Percentiles rank a stretch among this genome's conserved stretches.
phyloP scores from a whole-genome alignment of 192 early-diverging fungal species.

The Podila verticillata region DNA sequence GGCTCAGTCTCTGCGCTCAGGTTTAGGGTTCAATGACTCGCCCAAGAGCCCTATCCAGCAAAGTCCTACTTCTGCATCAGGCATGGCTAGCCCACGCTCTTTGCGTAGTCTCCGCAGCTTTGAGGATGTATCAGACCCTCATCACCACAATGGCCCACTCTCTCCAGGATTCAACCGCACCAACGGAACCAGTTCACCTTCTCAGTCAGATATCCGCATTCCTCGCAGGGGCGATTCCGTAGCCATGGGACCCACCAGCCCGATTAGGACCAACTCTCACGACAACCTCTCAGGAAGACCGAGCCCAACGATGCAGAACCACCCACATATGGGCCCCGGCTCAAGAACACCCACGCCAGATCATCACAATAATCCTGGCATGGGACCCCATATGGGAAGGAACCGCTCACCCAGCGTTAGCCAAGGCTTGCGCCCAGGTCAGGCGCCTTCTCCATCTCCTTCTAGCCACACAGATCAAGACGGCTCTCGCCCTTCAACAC shows the following conservation, averaged over 20 bases:
- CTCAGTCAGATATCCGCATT: conserved; percentile 15
- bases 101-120: conserved; percentile 23
- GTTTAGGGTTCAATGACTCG: neutral
- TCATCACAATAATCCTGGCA: neutral
- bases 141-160: conserved; percentile 4
- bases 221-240: conserved; percentile 35
- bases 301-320: conserved; percentile 10
- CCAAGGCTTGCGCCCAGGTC: conserved; percentile 31
- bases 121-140: conserved; percentile 11
- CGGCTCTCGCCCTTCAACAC: conserved; percentile 22
- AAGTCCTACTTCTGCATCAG: conserved; percentile 17
- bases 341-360: conserved; percentile 35
- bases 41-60: conserved; percentile 17
- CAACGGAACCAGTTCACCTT: conserved; percentile 11
- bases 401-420: conserved; percentile 35
- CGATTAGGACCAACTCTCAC: conserved; percentile 1
- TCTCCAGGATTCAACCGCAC: conserved; percentile 12
- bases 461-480: conserved; percentile 2
- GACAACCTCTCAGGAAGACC: conserved; percentile 15
- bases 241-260: conserved; percentile 20
- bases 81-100: conserved; percentile 22
- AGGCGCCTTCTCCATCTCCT: conserved; percentile 21
- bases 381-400: conserved; percentile 14
- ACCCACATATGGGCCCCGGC: conserved; percentile 1
- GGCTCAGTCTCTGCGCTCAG: conserved; percentile 16